Evolutionary conservation across 2,329 filamentous ascomycete species (phyloP).

Genomic region (Pyricularia grisea): DNA sequence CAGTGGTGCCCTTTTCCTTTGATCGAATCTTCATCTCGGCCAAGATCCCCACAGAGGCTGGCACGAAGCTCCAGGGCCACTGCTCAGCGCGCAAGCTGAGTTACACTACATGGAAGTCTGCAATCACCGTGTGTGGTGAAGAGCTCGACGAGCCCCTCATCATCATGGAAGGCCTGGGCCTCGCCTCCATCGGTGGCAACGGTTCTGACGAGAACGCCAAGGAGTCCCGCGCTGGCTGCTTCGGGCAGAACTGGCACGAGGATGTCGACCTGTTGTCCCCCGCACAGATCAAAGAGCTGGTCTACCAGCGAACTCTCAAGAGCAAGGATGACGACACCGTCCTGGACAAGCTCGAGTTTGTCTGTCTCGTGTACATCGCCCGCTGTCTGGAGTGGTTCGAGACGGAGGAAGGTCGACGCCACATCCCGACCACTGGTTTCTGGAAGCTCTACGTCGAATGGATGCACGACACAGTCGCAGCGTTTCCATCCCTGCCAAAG

Average conservation of each 20-base stretch:
- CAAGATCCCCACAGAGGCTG: not conserved
- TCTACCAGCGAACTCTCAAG: too few species aligned
- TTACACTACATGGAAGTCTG: not conserved
- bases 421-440: not conserved
- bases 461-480: not conserved
- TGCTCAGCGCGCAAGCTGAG: not conserved
- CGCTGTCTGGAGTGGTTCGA: not conserved
- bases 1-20: not conserved
- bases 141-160: not conserved
- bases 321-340: too few species aligned
- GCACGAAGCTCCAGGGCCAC: not conserved
- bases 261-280: not conserved
- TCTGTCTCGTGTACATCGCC: not conserved
- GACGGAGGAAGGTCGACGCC: not conserved
- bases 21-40: not conserved
- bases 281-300: too few species aligned
- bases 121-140: not conserved
- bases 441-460: not conserved
- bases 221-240: not conserved
- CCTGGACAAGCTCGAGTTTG: not conserved
- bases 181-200: not conserved
- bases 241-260: not conserved
- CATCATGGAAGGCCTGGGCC: not conserved
- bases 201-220: not conserved
- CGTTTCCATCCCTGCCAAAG: not conserved